Evolutionary conservation across 164 flowering plant genomes (phyloP).

Genomic region (Sedum album): DNA sequence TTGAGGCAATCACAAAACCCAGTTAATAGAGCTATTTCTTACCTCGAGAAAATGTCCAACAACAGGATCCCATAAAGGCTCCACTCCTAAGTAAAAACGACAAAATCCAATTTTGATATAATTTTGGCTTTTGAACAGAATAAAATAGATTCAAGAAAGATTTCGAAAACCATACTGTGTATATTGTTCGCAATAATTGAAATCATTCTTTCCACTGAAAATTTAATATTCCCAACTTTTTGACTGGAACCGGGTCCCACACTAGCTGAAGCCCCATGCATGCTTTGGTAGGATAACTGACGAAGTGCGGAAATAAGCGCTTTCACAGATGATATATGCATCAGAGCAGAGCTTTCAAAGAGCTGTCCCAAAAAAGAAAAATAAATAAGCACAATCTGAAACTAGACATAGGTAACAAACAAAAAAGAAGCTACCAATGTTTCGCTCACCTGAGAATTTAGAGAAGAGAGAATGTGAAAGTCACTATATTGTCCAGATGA

Average conservation of each 20-base stretch:
- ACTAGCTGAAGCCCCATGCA: slow-evolving; percentile 41
- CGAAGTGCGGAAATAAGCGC: slow-evolving; percentile 83
- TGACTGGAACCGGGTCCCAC: slow-evolving; percentile 51
- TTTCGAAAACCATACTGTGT: slow-evolving; percentile 58
- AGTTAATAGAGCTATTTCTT: slow-evolving; percentile 10
- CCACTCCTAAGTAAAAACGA: slow-evolving; percentile 48
- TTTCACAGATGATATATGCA: slow-evolving; percentile 88
- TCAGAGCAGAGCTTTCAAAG: slow-evolving; percentile 93
- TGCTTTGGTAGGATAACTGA: slow-evolving; percentile 59
- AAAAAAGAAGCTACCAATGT: background rate
- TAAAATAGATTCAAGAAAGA: background rate
- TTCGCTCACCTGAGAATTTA: slow-evolving; percentile 72
- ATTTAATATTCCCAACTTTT: slow-evolving; percentile 70
- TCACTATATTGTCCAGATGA: slow-evolving; percentile 87
- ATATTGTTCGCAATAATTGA: slow-evolving; percentile 80
- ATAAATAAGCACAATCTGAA: slow-evolving; percentile 18
- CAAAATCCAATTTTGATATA: background rate
- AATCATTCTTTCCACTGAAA: slow-evolving; percentile 87
- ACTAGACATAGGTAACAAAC: slow-evolving; percentile 2
- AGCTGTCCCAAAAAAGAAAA: slow-evolving; percentile 41
- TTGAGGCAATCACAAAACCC: slow-evolving; percentile 1
- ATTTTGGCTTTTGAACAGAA: background rate
- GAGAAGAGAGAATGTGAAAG: slow-evolving; percentile 84
- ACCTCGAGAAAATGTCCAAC: slow-evolving; percentile 93
- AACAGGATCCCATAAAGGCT: slow-evolving; percentile 90